phyloP scores from a whole-genome alignment of 164 flowering plant genomes.

The Vitis riparia region DNA sequence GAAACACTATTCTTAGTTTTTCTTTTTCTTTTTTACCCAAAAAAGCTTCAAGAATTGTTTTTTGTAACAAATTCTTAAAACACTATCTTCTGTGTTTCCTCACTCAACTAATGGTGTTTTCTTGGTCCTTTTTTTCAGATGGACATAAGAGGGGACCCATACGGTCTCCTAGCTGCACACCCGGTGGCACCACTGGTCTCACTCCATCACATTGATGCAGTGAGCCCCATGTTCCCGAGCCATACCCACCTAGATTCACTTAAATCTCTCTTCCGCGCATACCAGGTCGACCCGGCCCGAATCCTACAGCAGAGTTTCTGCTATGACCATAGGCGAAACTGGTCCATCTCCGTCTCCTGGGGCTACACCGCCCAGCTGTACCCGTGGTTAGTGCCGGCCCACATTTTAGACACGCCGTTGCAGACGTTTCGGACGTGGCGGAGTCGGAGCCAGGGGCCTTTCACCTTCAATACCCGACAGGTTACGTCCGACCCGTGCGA shows the following conservation, averaged over 20 bases:
- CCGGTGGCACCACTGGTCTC: conserved; percentile 70
- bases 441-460: conserved; percentile 37
- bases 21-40: too few species aligned
- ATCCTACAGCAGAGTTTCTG: conserved; percentile 55
- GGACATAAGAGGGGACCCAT: conserved; percentile 63
- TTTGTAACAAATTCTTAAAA: too few species aligned
- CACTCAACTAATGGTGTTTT: neutral
- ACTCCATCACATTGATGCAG: conserved; percentile 64
- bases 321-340: conserved; percentile 29
- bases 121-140: conserved; percentile 34
- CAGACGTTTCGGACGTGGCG: conserved; percentile 56
- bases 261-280: conserved; percentile 26
- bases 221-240: conserved; percentile 54
- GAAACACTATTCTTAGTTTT: too few species aligned
- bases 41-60: too few species aligned
- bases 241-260: conserved; percentile 34
- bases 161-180: conserved; percentile 72
- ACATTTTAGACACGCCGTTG: conserved; percentile 32
- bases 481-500: conserved; percentile 30
- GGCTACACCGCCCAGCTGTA: conserved; percentile 63
- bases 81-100: neutral
- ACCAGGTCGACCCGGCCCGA: conserved; percentile 43
- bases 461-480: conserved; percentile 42
- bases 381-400: conserved; percentile 29
- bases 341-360: conserved; percentile 67